phyloP scores from a whole-genome alignment of 116 monocot genomes.

The Phalaenopsis hybrid region DNA sequence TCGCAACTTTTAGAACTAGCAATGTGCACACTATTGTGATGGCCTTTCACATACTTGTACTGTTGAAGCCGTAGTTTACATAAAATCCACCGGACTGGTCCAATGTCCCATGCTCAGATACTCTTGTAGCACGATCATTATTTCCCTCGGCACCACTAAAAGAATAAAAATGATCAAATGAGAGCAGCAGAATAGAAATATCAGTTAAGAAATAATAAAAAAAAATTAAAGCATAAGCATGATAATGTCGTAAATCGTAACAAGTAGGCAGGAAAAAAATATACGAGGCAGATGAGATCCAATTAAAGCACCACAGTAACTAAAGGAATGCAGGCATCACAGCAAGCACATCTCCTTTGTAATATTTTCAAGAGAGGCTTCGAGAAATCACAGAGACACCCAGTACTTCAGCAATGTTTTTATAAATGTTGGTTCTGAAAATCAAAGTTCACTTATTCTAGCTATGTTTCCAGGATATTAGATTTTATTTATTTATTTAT shows the following conservation, averaged over 20 bases:
- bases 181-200: background rate
- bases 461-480: too few relatives aligned
- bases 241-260: background rate
- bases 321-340: too few relatives aligned
- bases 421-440: too few relatives aligned
- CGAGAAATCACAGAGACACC: too few relatives aligned
- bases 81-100: slow-evolving; percentile 42
- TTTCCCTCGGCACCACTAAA: slow-evolving; percentile 34
- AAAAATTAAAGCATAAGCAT: background rate
- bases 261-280: background rate
- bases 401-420: too few relatives aligned
- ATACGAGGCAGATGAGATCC: background rate
- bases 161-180: slow-evolving; percentile 5
- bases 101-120: slow-evolving; percentile 39
- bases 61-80: slow-evolving; percentile 31
- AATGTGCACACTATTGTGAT: background rate
- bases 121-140: slow-evolving; percentile 43
- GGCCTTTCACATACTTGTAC: slow-evolving; percentile 29
- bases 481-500: too few relatives aligned
- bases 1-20: background rate
- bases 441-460: too few relatives aligned
- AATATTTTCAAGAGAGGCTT: too few relatives aligned
- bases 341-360: too few relatives aligned
- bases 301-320: too few relatives aligned
- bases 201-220: background rate